These are phyloP conservation scores for Angomonas desouzai DNA, from an alignment of 208 protist species.

Conservation along the genomic window DNA sequence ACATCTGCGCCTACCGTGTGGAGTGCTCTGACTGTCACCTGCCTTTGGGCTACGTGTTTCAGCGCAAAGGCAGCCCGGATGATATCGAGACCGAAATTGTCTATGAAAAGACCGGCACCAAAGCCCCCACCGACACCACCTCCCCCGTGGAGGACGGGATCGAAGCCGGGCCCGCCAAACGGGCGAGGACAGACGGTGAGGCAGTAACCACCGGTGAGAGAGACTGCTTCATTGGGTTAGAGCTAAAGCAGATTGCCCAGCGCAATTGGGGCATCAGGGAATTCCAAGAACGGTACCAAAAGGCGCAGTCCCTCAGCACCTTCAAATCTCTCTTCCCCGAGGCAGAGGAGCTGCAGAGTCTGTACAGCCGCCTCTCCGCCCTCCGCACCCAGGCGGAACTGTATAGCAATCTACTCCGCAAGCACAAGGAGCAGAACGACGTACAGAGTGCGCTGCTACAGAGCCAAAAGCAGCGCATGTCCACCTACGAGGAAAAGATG, in stretches of 20 bases:
- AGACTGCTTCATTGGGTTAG: constrained; percentile 65
- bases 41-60: constrained; percentile 65
- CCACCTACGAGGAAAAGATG: constrained; percentile 78
- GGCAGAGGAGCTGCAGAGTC: constrained; percentile 72
- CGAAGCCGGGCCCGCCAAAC: background rate
- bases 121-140: background rate
- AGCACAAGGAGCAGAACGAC: constrained; percentile 85
- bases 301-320: constrained; percentile 39
- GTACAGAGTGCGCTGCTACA: constrained; percentile 71
- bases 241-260: constrained; percentile 73
- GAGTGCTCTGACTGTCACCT: constrained; percentile 83
- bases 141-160: background rate
- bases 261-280: constrained; percentile 48
- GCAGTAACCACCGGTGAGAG: constrained; percentile 15
- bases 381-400: constrained; percentile 74
- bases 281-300: constrained; percentile 69
- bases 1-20: constrained; percentile 37
- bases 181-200: background rate
- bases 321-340: constrained; percentile 77
- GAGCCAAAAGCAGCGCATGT: constrained; percentile 79
- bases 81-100: background rate
- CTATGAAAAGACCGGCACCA: background rate
- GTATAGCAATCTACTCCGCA: constrained; percentile 74
- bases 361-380: constrained; percentile 64
- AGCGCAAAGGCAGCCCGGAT: background rate